These are phyloP conservation scores for Lentinula lateritia DNA, from an alignment of 768 basidiomycete species.

Conservation along the genomic window DNA sequence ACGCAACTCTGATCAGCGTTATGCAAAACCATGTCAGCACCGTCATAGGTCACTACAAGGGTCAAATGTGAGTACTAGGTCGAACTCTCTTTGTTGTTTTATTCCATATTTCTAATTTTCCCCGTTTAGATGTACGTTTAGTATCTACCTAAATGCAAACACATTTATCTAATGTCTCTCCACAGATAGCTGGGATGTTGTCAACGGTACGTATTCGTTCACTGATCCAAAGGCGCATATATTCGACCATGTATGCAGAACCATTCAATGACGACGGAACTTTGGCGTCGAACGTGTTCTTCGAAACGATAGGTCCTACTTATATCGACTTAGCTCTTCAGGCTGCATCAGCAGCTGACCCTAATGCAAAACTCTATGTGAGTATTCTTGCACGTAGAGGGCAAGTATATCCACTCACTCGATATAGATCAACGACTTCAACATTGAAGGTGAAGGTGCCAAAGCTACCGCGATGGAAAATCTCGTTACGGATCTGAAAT, in stretches of 20 bases:
- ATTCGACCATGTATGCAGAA: conserved; percentile 15
- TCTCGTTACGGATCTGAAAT: conserved; percentile 33
- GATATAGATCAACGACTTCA: conserved; percentile 22
- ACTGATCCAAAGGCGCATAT: too few relatives aligned
- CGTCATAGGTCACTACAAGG: conserved; percentile 47
- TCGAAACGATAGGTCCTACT: conserved; percentile 26
- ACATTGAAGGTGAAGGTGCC: conserved; percentile 24
- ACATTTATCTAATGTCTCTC: conserved; percentile 3
- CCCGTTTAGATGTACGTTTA: conserved; percentile 4
- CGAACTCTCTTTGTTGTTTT: too few relatives aligned
- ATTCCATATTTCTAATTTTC: neutral
- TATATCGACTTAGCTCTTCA: conserved; percentile 39
- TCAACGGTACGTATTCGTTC: conserved; percentile 21
- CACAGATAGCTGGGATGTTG: conserved; percentile 30
- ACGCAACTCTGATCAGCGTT: conserved; percentile 35
- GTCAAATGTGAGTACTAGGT: conserved; percentile 34
- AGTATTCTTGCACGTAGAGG: neutral
- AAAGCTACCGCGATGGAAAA: conserved; percentile 38
- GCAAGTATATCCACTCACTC: neutral
- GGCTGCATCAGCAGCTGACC: conserved; percentile 39
- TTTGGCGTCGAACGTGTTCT: conserved; percentile 37
- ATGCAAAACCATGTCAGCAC: conserved; percentile 44
- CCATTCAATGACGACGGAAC: conserved; percentile 49
- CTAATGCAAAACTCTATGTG: conserved; percentile 41
- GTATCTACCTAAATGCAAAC: neutral